These are phyloP conservation scores for Pseudopediastrum boryanum DNA, from an alignment of 139 green algal genomes.

Conservation along the genomic window DNA sequence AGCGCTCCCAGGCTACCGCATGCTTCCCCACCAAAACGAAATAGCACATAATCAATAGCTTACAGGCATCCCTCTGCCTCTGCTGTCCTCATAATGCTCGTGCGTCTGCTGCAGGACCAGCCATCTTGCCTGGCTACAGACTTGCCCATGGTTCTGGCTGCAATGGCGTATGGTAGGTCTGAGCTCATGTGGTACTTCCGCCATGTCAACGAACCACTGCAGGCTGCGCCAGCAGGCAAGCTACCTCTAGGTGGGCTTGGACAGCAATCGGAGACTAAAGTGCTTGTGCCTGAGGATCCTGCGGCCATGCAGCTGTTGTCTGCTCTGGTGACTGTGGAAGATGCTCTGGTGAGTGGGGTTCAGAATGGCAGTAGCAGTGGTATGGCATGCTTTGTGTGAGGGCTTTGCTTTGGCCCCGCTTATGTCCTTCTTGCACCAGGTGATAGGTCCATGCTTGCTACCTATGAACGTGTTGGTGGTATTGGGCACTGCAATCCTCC, in stretches of 20 bases:
- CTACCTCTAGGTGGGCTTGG: constrained; percentile 2
- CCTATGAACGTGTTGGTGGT: no score
- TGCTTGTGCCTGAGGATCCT: constrained; percentile 1
- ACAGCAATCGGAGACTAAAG: not conserved
- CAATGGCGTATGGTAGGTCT: constrained; percentile 25
- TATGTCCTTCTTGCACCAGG: no score
- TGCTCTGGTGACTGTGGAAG: constrained; percentile 12
- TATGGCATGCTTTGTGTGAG: not conserved
- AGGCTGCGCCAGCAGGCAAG: not conserved
- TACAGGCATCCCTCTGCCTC: no score
- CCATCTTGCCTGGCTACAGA: not conserved
- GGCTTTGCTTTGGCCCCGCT: not conserved
- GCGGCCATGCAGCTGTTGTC: constrained; percentile 15
- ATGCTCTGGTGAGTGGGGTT: constrained; percentile 24
- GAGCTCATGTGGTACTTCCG: constrained; percentile 41
- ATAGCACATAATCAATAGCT: no score
- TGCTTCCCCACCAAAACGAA: no score
- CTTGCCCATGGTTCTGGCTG: constrained; percentile 21
- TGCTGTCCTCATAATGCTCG: no score
- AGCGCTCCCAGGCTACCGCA: no score
- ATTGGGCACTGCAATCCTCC: no score
- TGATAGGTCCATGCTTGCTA: no score
- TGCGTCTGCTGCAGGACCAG: constrained; percentile 23
- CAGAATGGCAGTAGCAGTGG: not conserved
- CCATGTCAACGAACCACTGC: constrained; percentile 15